phyloP scores from a whole-genome alignment of 805 yeast species.

The Grigorovia yakushimaensis region DNA sequence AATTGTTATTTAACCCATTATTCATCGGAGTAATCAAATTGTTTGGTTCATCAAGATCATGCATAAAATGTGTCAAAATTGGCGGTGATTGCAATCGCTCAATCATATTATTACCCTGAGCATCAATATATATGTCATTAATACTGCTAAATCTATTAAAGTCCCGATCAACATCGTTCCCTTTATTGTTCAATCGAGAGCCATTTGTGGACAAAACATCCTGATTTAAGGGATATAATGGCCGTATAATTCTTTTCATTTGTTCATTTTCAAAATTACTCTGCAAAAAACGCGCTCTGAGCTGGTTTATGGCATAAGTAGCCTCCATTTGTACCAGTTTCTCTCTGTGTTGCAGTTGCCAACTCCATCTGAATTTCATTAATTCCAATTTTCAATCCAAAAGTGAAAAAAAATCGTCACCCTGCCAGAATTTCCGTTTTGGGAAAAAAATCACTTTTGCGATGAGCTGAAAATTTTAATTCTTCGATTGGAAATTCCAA shows the following conservation, averaged over 20 bases:
- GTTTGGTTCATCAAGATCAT: not conserved
- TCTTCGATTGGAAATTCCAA: not conserved
- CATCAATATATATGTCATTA: slow-evolving; percentile 10
- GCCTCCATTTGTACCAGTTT: slow-evolving; percentile 26
- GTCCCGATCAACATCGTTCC: not conserved
- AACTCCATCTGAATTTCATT: no score
- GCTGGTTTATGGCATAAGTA: slow-evolving; percentile 16
- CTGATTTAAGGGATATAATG: slow-evolving; percentile 9
- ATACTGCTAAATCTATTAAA: slow-evolving; percentile 1
- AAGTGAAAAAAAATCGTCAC: not conserved
- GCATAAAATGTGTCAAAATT: slow-evolving; percentile 16
- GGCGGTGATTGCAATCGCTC: slow-evolving; percentile 25
- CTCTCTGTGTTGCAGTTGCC: no score
- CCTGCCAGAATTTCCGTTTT: not conserved
- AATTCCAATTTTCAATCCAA: no score
- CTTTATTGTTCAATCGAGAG: slow-evolving; percentile 6
- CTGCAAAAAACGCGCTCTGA: slow-evolving; percentile 24
- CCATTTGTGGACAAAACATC: slow-evolving; percentile 1
- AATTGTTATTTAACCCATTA: not conserved
- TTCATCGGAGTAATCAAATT: not conserved
- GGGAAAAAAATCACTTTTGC: slow-evolving; percentile 3
- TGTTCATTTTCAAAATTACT: slow-evolving; percentile 24
- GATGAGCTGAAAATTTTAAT: slow-evolving; percentile 1
- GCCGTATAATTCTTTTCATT: slow-evolving; percentile 23
- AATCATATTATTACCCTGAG: slow-evolving; percentile 16